A percentile compares a stretch with the other conserved stretches of the same genome.
Evolutionary conservation across 495 filamentous ascomycete genomes (phyloP).

Genomic region (Aspergillus funiculosus): DNA sequence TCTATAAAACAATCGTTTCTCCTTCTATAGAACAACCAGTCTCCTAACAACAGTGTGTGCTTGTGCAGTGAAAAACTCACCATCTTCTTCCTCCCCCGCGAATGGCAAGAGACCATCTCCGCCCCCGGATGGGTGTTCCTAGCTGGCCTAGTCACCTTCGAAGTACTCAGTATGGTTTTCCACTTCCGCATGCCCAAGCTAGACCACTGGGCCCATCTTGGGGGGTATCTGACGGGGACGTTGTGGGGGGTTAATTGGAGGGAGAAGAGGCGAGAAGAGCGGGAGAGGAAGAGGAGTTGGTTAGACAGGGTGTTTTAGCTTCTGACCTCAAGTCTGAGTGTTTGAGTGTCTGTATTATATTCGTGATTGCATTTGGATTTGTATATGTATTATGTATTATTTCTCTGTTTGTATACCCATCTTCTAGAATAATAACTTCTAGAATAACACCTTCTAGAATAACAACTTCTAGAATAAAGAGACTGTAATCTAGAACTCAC

Average conservation of each 20-base stretch:
- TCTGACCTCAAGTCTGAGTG: background rate
- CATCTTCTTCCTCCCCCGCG: slow-evolving; percentile 37
- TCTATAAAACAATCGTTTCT: too few species aligned
- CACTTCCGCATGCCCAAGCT: slow-evolving; percentile 33
- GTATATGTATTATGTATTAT: too few species aligned
- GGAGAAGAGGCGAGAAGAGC: slow-evolving; percentile 18
- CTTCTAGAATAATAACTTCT: too few species aligned
- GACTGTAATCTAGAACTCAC: too few species aligned
- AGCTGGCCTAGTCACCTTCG: slow-evolving; percentile 33
- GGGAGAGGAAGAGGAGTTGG: slow-evolving; percentile 16
- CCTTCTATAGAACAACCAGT: too few species aligned
- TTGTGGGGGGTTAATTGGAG: slow-evolving; percentile 29
- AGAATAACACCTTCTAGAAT: too few species aligned
- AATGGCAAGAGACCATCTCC: slow-evolving; percentile 31
- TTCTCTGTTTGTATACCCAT: too few species aligned
- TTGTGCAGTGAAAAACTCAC: slow-evolving; percentile 36
- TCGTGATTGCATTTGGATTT: background rate
- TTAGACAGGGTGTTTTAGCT: slow-evolving; percentile 11
- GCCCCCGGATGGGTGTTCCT: slow-evolving; percentile 36
- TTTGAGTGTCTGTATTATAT: background rate
- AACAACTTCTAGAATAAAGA: too few species aligned
- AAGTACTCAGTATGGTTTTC: slow-evolving; percentile 32
- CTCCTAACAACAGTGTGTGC: slow-evolving; percentile 15
- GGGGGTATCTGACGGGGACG: slow-evolving; percentile 53
- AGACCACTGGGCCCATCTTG: slow-evolving; percentile 70